Conservation (phyloP, 768 basidiomycete genomes). For the Termitomyces sp. region DNA sequence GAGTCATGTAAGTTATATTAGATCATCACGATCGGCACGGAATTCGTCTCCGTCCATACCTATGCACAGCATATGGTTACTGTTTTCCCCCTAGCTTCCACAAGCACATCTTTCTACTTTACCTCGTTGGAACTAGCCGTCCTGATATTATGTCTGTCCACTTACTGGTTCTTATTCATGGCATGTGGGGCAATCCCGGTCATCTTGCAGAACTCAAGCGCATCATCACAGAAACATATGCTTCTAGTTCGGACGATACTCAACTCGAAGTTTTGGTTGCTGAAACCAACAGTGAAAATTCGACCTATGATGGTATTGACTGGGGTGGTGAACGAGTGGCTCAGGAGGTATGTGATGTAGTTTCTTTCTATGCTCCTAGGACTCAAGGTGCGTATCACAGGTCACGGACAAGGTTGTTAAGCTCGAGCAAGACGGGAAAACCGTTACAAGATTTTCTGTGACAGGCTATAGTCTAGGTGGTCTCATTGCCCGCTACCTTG, state of each 20-base stretch:
- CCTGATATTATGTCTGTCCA: conserved; percentile 31
- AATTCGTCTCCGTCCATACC: not conserved
- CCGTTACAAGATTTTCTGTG: conserved; percentile 67
- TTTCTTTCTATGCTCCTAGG: not conserved
- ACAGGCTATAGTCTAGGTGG: conserved; percentile 84
- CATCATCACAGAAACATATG: conserved; percentile 44
- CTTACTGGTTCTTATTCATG: conserved; percentile 51
- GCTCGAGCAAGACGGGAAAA: conserved; percentile 49
- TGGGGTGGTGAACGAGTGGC: conserved; percentile 82
- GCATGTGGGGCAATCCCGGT: conserved; percentile 80
- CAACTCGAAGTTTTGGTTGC: conserved; percentile 62
- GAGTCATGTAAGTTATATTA: too few species aligned
- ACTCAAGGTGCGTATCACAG: conserved; percentile 28
- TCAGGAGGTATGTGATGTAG: conserved; percentile 55
- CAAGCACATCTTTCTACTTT: not conserved
- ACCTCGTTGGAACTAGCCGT: not conserved
- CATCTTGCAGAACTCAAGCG: conserved; percentile 61
- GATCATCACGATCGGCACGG: too few species aligned
- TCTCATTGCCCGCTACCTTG: conserved; percentile 72
- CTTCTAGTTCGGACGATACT: conserved; percentile 31
- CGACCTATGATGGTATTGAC: conserved; percentile 82
- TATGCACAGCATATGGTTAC: not conserved
- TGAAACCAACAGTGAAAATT: conserved; percentile 60
- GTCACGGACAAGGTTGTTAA: conserved; percentile 52
- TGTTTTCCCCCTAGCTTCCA: not conserved